Evolutionary conservation across 2,329 filamentous ascomycete genomes (phyloP).

Genomic region (Claviceps capensis): DNA sequence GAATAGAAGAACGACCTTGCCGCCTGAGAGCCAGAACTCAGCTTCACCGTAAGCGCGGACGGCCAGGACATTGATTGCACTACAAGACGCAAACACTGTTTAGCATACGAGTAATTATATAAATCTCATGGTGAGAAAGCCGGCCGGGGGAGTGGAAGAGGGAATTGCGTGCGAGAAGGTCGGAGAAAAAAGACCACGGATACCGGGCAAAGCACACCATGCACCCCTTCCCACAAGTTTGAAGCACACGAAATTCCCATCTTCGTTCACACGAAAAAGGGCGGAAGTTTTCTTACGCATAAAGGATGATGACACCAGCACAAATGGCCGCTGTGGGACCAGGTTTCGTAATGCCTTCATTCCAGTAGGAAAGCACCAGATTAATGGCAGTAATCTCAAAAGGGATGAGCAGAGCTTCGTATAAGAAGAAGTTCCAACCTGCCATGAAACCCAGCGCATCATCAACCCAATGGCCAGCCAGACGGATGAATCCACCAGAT

Average conservation of each 20-base stretch:
- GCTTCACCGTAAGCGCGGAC: conserved; percentile 56
- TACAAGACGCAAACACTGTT: conserved; percentile 15
- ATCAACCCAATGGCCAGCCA: conserved; percentile 52
- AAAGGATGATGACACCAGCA: conserved; percentile 38
- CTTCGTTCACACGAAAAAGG: neutral
- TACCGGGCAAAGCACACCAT: neutral
- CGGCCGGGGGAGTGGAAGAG: neutral
- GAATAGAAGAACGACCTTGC: conserved; percentile 53
- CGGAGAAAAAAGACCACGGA: neutral
- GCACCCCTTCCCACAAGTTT: neutral
- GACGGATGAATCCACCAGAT: conserved; percentile 48
- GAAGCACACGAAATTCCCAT: neutral
- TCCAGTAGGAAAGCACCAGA: conserved; percentile 28
- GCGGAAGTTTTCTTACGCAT: conserved; percentile 32
- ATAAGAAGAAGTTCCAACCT: conserved; percentile 32
- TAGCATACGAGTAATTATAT: conserved; percentile 14
- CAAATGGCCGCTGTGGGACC: conserved; percentile 54
- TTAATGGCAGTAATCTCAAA: conserved; percentile 30
- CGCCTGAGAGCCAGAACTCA: conserved; percentile 53
- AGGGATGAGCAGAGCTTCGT: conserved; percentile 28
- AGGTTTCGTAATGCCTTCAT: conserved; percentile 37
- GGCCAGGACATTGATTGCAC: conserved; percentile 48
- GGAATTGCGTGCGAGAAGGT: neutral
- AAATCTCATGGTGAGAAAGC: neutral
- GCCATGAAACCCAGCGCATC: conserved; percentile 46